These are phyloP conservation scores for Penicillium sp. DNA, from an alignment of 2,329 filamentous ascomycete species.

Conservation along the genomic window DNA sequence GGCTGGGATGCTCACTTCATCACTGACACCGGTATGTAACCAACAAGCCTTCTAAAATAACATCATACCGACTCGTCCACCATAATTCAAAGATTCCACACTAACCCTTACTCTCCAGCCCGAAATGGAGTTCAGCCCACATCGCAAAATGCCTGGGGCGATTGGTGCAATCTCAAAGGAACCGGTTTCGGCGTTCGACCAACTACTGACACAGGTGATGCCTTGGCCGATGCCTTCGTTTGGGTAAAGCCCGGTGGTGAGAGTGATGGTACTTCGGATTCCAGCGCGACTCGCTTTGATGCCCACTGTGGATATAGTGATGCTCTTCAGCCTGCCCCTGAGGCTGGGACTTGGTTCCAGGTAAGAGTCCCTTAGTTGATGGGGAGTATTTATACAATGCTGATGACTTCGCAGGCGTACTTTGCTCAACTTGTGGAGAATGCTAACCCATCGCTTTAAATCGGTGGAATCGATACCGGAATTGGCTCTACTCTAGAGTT, in stretches of 20 bases:
- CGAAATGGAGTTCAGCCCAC: constrained; percentile 64
- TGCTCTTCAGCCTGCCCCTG: constrained; percentile 62
- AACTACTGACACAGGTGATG: constrained; percentile 59
- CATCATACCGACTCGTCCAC: too few species aligned
- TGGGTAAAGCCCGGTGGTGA: constrained; percentile 68
- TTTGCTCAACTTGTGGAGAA: constrained; percentile 31
- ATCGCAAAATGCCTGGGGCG: constrained; percentile 56
- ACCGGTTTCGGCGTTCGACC: constrained; percentile 66
- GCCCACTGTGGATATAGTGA: constrained; percentile 54
- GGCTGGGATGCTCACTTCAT: constrained; percentile 58
- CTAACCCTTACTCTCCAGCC: constrained; percentile 30
- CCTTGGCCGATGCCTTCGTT: constrained; percentile 63
- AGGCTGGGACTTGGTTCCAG: constrained; percentile 67
- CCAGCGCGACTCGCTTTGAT: constrained; percentile 53
- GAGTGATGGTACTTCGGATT: constrained; percentile 52
- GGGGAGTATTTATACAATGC: constrained; percentile 24
- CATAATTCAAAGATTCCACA: too few species aligned
- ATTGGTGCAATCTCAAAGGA: constrained; percentile 66
- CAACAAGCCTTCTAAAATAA: too few species aligned
- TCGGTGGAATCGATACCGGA: too few species aligned
- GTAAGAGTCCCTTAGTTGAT: constrained; percentile 35
- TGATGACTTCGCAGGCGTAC: constrained; percentile 24
- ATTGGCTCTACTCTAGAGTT: too few species aligned
- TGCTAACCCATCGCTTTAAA: constrained; percentile 28
- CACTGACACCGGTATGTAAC: constrained; percentile 48